These are phyloP conservation scores for Iberis pinnata DNA, from an alignment of 345 rosid species.

Conservation along the genomic window DNA sequence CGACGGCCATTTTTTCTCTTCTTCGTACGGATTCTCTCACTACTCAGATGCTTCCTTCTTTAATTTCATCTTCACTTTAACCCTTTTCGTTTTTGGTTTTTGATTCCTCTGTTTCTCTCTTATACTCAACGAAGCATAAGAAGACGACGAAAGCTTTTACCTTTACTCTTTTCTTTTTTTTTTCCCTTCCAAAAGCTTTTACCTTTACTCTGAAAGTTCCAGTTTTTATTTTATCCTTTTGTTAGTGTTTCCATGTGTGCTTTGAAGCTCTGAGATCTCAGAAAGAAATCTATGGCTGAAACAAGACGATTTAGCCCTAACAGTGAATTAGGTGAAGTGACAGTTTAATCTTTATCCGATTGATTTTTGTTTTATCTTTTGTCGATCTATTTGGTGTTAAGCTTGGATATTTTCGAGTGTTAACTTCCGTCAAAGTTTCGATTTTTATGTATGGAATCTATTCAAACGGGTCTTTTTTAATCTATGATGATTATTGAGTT, in stretches of 20 bases:
- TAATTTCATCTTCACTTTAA: constrained; percentile 20
- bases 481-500: constrained; percentile 2
- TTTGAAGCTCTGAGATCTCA: constrained; percentile 21
- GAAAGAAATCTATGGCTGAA: constrained; percentile 29
- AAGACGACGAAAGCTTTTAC: constrained; percentile 13
- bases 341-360: background rate
- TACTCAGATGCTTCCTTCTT: constrained; percentile 33
- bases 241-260: constrained; percentile 22
- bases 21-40: constrained; percentile 24
- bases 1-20: constrained; percentile 26
- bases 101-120: constrained; percentile 16
- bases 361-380: background rate
- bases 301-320: constrained; percentile 24
- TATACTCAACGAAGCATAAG: background rate
- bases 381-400: constrained; percentile 10
- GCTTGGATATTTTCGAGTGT: background rate
- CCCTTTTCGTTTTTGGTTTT: constrained; percentile 14
- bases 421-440: constrained; percentile 10
- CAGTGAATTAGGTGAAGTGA: constrained; percentile 28
- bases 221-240: background rate
- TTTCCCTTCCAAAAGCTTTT: constrained; percentile 22
- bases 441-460: background rate
- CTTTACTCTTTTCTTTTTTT: too few relatives aligned
- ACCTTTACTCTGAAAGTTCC: constrained; percentile 7
- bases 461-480: constrained; percentile 2